Evolutionary conservation across 2,329 filamentous ascomycete species (phyloP).

Genomic region (Fusarium sp.): DNA sequence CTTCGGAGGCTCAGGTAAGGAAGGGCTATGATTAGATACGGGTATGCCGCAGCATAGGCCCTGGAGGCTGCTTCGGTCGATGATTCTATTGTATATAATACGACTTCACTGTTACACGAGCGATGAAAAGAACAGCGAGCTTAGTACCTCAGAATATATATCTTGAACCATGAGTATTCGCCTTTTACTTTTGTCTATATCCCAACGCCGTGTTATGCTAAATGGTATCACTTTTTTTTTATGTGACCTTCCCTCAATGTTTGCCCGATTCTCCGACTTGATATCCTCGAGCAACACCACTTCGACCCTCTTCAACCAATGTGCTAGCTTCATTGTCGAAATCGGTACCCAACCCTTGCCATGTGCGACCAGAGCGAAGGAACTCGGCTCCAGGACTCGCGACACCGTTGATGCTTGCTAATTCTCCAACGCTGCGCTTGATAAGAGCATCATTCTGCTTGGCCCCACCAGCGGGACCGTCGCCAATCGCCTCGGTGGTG

Average conservation of each 20-base stretch:
- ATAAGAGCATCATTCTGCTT: constrained; percentile 59
- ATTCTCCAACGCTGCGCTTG: constrained; percentile 70
- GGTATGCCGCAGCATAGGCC: constrained; percentile 21
- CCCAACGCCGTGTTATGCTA: constrained; percentile 27
- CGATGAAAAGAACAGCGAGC: constrained; percentile 4
- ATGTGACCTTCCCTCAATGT: constrained; percentile 38
- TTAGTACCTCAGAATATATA: neutral
- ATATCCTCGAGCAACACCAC: constrained; percentile 91
- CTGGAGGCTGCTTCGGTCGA: constrained; percentile 30
- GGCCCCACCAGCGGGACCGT: neutral
- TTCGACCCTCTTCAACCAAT: constrained; percentile 84
- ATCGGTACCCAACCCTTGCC: constrained; percentile 92
- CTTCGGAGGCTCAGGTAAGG: constrained; percentile 1
- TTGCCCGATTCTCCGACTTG: constrained; percentile 69
- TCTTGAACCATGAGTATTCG: neutral
- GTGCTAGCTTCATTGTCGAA: constrained; percentile 74
- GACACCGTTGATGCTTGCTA: constrained; percentile 85
- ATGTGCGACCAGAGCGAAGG: constrained; percentile 83
- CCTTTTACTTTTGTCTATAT: constrained; percentile 20
- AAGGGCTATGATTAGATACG: neutral
- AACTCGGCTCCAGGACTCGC: constrained; percentile 94
- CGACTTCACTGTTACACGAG: constrained; percentile 16
- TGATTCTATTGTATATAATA: constrained; percentile 33
- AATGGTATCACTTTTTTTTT: constrained; percentile 28
- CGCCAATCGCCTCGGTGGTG: neutral